These are phyloP conservation scores for Penicillium sp. DNA, from an alignment of 2,329 filamentous ascomycete genomes.

Conservation along the genomic window DNA sequence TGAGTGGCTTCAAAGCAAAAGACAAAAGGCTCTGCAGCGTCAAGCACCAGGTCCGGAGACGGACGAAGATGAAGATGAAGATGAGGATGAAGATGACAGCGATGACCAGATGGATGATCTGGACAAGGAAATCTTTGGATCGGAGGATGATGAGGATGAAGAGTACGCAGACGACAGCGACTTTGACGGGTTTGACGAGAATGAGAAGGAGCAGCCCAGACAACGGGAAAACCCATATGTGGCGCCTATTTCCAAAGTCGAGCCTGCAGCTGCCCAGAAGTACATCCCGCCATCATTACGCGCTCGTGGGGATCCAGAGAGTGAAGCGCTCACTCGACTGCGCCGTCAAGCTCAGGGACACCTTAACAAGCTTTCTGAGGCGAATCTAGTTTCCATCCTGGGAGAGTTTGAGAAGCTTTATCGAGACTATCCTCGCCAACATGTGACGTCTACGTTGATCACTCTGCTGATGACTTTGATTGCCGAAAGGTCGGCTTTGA, in stretches of 20 bases:
- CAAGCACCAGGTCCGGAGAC: constrained; percentile 12
- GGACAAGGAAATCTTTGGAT: constrained; percentile 21
- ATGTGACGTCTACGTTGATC: constrained; percentile 75
- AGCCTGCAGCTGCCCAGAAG: constrained; percentile 51
- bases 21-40: constrained; percentile 45
- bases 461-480: constrained; percentile 73
- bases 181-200: constrained; percentile 35
- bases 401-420: constrained; percentile 79
- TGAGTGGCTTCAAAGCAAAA: constrained; percentile 55
- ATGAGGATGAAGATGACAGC: constrained; percentile 19
- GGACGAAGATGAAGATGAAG: constrained; percentile 20
- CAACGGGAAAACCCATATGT: constrained; percentile 81
- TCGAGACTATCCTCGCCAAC: constrained; percentile 73
- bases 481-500: constrained; percentile 68
- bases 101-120: constrained; percentile 30
- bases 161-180: constrained; percentile 35
- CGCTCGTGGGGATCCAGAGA: constrained; percentile 55
- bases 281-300: constrained; percentile 86
- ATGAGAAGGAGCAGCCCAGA: constrained; percentile 38
- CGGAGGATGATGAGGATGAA: constrained; percentile 24
- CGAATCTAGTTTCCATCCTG: constrained; percentile 79
- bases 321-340: constrained; percentile 62
- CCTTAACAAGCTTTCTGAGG: constrained; percentile 87
- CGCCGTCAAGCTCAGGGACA: constrained; percentile 78
- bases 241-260: constrained; percentile 54